These are phyloP conservation scores for Draba incana DNA, from an alignment of 345 rosid genomes.

Conservation along the genomic window DNA sequence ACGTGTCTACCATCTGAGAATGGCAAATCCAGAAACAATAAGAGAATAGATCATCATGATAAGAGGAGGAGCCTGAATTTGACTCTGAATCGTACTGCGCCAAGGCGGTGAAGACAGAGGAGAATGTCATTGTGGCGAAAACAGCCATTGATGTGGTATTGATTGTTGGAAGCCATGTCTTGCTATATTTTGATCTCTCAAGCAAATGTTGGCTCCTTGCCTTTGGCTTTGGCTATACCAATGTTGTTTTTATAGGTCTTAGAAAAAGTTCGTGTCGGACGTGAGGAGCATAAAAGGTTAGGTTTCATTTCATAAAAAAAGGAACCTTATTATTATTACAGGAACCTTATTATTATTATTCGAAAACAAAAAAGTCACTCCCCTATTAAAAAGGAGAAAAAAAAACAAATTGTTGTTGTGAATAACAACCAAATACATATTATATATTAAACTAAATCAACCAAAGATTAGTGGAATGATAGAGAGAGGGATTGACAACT, in stretches of 20 bases:
- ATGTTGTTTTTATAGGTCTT: slow-evolving; percentile 19
- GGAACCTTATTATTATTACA: no score
- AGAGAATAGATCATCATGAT: slow-evolving; percentile 38
- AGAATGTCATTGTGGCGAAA: slow-evolving; percentile 33
- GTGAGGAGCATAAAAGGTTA: slow-evolving; percentile 39
- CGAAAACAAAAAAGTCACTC: no score
- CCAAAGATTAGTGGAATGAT: no score
- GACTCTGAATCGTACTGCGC: slow-evolving; percentile 42
- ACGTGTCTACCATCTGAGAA: slow-evolving; percentile 32
- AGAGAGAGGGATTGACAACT: no score
- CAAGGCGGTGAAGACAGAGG: slow-evolving; percentile 35
- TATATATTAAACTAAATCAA: no score
- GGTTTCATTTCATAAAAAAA: background rate
- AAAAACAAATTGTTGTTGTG: no score
- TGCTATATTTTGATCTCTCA: slow-evolving; percentile 7
- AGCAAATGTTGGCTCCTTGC: background rate
- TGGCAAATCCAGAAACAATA: slow-evolving; percentile 35
- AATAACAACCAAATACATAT: no score
- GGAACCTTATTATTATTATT: no score
- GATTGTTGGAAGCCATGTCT: slow-evolving; percentile 37
- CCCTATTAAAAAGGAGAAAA: no score
- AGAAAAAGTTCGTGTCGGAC: slow-evolving; percentile 29
- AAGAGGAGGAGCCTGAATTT: slow-evolving; percentile 29
- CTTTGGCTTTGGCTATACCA: slow-evolving; percentile 20
- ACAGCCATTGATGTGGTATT: slow-evolving; percentile 35